phyloP scores from a whole-genome alignment of 2,329 filamentous ascomycete species.

The Penicillium sp. region DNA sequence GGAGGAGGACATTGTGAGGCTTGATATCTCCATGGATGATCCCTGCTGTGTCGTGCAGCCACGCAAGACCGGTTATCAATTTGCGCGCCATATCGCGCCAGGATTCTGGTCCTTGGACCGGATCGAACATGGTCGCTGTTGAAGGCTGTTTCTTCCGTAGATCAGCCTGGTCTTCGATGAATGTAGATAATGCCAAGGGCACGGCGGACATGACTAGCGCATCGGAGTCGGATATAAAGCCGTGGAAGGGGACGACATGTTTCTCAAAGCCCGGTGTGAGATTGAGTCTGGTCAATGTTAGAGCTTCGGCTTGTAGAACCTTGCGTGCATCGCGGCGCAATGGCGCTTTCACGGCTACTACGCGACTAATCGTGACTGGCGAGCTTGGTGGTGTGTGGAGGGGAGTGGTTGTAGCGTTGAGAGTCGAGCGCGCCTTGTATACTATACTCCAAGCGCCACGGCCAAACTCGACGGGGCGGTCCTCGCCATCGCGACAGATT shows the following conservation, averaged over 20 bases:
- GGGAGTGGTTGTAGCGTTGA: constrained; percentile 14
- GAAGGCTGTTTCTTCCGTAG: constrained; percentile 39
- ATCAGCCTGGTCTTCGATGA: constrained; percentile 46
- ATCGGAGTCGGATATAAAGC: constrained; percentile 46
- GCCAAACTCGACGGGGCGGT: constrained; percentile 48
- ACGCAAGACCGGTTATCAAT: constrained; percentile 50
- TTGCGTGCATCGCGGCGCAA: constrained; percentile 47
- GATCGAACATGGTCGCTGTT: constrained; percentile 54
- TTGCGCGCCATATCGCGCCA: constrained; percentile 51
- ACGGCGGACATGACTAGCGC: constrained; percentile 55
- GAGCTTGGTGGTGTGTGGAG: constrained; percentile 45
- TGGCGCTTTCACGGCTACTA: constrained; percentile 55
- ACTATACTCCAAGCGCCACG: constrained; percentile 57
- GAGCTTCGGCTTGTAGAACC: constrained; percentile 52
- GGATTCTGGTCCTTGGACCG: constrained; percentile 47
- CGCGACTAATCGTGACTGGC: constrained; percentile 36
- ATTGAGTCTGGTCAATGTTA: constrained; percentile 49
- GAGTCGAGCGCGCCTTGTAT: constrained; percentile 47
- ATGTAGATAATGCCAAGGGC: constrained; percentile 50
- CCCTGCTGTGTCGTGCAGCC: constrained; percentile 49
- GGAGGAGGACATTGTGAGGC: constrained; percentile 53
- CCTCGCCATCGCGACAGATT: constrained; percentile 36
- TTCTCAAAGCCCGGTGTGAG: constrained; percentile 39
- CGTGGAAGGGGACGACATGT: constrained; percentile 54
- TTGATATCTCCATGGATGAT: constrained; percentile 58